Percentiles rank a stretch among this genome's conserved stretches.
These are phyloP conservation scores for Rauvolfia tetraphylla DNA, from an alignment of 257 asterid genomes.

Conservation along the genomic window DNA sequence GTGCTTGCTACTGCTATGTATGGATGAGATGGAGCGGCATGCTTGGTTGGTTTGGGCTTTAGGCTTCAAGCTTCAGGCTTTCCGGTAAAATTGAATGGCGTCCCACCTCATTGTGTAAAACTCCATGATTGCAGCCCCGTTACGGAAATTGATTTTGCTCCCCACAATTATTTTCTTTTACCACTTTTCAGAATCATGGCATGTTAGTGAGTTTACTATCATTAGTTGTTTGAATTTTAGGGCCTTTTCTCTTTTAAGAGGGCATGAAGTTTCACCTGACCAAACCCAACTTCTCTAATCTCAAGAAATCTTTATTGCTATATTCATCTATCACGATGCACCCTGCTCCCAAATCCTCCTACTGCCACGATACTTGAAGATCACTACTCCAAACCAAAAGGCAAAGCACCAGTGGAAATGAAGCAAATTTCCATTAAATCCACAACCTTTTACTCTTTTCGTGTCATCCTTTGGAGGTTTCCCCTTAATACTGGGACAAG, in stretches of 20 bases:
- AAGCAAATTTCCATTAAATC: too few species aligned
- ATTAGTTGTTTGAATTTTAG: constrained; percentile 29
- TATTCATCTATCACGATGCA: constrained; percentile 9
- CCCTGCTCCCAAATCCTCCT: not conserved
- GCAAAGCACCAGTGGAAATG: too few species aligned
- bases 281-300: constrained; percentile 18
- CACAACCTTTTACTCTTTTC: too few species aligned
- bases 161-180: constrained; percentile 18
- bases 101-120: constrained; percentile 9
- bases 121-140: constrained; percentile 14
- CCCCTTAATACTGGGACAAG: too few species aligned
- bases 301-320: not conserved
- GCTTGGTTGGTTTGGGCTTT: constrained; percentile 1
- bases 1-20: too few species aligned
- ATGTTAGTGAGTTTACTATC: constrained; percentile 24
- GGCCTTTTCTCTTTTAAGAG: not conserved
- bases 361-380: too few species aligned
- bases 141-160: constrained; percentile 23
- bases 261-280: constrained; percentile 20
- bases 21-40: not conserved
- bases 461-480: too few species aligned
- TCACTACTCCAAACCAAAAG: too few species aligned
- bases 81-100: not conserved
- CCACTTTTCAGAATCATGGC: constrained; percentile 16
- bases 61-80: not conserved